phyloP scores from a whole-genome alignment of 2,329 filamentous ascomycete species.

The Amesomyces nigricolor region DNA sequence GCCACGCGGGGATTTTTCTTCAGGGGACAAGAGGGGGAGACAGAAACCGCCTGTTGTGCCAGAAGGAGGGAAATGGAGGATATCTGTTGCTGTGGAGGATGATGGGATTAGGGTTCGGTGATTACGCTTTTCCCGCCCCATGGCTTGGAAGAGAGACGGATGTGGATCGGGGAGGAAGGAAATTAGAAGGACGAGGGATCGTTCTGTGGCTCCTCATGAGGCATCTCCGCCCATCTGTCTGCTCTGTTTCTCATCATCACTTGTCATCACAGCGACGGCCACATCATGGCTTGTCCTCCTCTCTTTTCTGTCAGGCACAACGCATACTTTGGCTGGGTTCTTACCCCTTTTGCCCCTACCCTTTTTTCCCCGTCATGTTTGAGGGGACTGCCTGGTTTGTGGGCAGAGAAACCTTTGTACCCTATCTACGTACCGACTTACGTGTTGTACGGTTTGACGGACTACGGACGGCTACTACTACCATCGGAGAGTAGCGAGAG shows the following conservation, averaged over 20 bases:
- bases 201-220: background rate
- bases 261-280: too few relatives aligned
- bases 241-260: background rate
- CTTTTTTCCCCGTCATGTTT: background rate
- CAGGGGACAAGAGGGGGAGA: background rate
- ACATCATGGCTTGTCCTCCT: background rate
- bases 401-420: background rate
- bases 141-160: conserved; percentile 9
- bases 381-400: background rate
- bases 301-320: background rate
- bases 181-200: background rate
- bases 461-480: too few relatives aligned
- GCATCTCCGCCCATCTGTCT: conserved; percentile 9
- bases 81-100: background rate
- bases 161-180: conserved; percentile 5
- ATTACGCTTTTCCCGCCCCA: conserved; percentile 4
- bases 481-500: conserved; percentile 6
- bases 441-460: too few relatives aligned
- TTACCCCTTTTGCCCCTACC: background rate
- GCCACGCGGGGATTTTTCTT: conserved; percentile 3
- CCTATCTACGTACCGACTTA: too few relatives aligned
- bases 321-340: background rate
- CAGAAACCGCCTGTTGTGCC: background rate
- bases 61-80: background rate
- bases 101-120: conserved; percentile 8